Evolutionary conservation across 495 filamentous ascomycete genomes (phyloP), one percentile per base, ranked within the genome.

Genomic region (Hyaloscypha bicolor): DNA sequence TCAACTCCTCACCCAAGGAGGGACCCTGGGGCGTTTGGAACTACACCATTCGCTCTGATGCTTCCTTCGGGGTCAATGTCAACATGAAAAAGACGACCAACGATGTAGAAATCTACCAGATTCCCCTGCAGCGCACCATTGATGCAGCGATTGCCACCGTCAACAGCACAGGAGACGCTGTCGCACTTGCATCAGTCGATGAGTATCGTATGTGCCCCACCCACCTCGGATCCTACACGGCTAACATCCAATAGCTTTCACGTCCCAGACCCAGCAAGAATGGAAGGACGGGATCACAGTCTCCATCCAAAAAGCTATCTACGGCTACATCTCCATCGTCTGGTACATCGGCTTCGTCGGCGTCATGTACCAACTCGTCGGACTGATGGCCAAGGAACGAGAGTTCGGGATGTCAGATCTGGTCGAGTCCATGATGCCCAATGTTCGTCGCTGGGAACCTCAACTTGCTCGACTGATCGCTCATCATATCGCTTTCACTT

Each of bases 401-500:
- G 91, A 94, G 77, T 77, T 84, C 53, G 91, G 90, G 65, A 91
- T 93, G 82, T 87, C 89, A 30, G 88, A 90, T 37, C 79, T 94
- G 39, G 79, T 93, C 48, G 91, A 94, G 73, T 87, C 91, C 53
- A 93, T 91, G 87, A 91, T 92, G 83, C 85, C 87, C 22, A 89
- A 88, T 66, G 74, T 73, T 45, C 78, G 79, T 30, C 78, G 79
- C 12, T 91, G 89, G 88, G 73, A 89, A 69, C 85, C 86, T 22
- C 90, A 93, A 78, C 78, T 82, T 29, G 85, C 87, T 35, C 82
- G 91, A 4, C 73, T 93, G 9, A 62, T 88, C 31, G 83, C 88
- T 1, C 86, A 90, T 69, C 87, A 90, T 70, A 63, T 91, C 14
- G 82, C 89, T 0, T 91, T 93, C 73, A 83, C 85, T 48, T 62